A percentile compares a stretch with the other conserved stretches of the same genome.
These are phyloP conservation scores for Penicillium hordei DNA, from an alignment of 2,329 filamentous ascomycete genomes.

Conservation along the genomic window DNA sequence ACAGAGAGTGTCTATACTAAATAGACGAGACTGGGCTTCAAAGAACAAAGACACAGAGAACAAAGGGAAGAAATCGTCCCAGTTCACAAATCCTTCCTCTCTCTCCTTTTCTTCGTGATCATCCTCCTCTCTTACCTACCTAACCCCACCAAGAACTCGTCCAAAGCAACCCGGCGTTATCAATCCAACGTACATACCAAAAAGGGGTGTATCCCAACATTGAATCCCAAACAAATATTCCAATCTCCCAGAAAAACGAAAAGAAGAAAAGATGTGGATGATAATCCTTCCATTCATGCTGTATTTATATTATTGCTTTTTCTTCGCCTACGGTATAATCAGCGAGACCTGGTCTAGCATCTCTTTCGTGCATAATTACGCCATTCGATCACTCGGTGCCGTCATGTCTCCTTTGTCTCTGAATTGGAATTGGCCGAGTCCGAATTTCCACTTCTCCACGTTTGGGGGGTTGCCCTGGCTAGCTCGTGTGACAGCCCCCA, in stretches of 20 bases:
- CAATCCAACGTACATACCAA: background rate
- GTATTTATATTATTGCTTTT: constrained; percentile 9
- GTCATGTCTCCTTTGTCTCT: constrained; percentile 4
- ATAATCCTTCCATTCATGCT: background rate
- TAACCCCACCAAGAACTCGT: background rate
- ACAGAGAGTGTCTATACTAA: background rate
- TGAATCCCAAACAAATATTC: background rate
- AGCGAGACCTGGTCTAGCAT: background rate
- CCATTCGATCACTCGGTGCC: constrained; percentile 11
- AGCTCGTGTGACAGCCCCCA: background rate
- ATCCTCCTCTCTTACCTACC: background rate
- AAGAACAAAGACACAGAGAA: background rate
- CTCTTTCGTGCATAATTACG: constrained; percentile 7
- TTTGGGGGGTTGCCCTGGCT: background rate
- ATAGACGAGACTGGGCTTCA: background rate
- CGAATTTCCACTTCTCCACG: background rate
- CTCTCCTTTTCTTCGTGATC: background rate
- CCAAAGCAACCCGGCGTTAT: background rate
- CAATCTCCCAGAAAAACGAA: background rate
- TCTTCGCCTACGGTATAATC: background rate
- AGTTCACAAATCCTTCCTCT: background rate
- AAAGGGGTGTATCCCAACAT: background rate
- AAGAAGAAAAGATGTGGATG: background rate
- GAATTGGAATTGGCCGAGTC: background rate
- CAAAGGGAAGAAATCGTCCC: background rate